Base-by-base conservation (phyloP, 495 filamentous ascomycete genomes). In the Sabuloglossum arenarium region DNA sequence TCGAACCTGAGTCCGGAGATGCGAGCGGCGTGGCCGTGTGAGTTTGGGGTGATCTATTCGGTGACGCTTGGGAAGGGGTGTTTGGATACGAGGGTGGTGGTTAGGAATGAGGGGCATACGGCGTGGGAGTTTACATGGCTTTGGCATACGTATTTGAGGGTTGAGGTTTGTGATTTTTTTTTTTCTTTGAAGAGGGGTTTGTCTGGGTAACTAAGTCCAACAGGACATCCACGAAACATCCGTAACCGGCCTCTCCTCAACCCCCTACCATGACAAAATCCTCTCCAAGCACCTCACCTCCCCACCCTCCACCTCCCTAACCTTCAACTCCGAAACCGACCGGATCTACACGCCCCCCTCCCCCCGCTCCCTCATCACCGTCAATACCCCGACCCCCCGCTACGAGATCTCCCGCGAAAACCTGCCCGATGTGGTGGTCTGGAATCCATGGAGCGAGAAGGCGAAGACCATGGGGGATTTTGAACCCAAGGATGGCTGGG, bases 371-470 rank as follows among this genome's bases (percentile, higher is more conserved):
- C 75, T 70, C 55, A 63, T 86, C 28, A 67, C 74, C 1, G 78
- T 94, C 3, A 60, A 71, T 0, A 74, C 82, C 53, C 80, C 79
- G 42, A 71, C 74, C 63, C 68, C 80, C 52, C 68, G 75, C 29
- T 94, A 81, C 69, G 78, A 76, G 23, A 71, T 96, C 30, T 75
- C 78, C 19, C 76, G 93, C 42, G 85, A 94, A 67, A 87, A 82
- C 62, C 70, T 99, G 56, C 70, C 70, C 55, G 86, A 97, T 54
- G 82, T 88, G 31, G 89, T 95, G 1, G 86, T 99, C 1, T 99
- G 93, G 93, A 99, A 99, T 67, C 93, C 93, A 3, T 96, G 91
- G 88, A 73, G 74, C 30, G 85, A 86, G 55, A 90, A 89, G 68
- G 82, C 85, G 8, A 75, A 75, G 60, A 75, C 74, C 0, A 89